A percentile compares a stretch with the other conserved stretches of the same genome.
Conservation (phyloP, 2,329 filamentous ascomycete species). For the Diplocarpon rosae region DNA sequence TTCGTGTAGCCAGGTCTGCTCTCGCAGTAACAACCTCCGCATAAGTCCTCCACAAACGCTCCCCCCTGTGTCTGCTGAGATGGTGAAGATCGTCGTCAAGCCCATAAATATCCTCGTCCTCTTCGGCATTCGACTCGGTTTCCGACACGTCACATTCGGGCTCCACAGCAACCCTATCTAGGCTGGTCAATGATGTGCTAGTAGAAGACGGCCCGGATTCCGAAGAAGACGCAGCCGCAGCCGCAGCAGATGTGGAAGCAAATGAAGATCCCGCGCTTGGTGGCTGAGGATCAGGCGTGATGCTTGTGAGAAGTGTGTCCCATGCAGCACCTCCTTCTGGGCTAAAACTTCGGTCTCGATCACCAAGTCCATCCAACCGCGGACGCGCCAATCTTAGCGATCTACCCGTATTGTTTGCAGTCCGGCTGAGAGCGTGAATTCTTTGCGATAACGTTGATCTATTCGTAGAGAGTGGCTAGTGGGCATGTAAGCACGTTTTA, state of each 20-base stretch:
- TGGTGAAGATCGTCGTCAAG: slow-evolving; percentile 10
- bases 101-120: slow-evolving; percentile 24
- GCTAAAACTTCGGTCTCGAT: slow-evolving; percentile 74
- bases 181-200: slow-evolving; percentile 23
- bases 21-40: slow-evolving; percentile 21
- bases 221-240: slow-evolving; percentile 19
- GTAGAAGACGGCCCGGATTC: slow-evolving; percentile 18
- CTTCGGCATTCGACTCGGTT: slow-evolving; percentile 19
- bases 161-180: slow-evolving; percentile 11
- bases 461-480: neutral
- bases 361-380: slow-evolving; percentile 62
- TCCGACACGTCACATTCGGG: slow-evolving; percentile 25
- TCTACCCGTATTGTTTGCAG: slow-evolving; percentile 12
- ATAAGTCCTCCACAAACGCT: slow-evolving; percentile 19
- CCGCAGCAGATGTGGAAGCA: slow-evolving; percentile 24
- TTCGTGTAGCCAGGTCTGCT: slow-evolving; percentile 27
- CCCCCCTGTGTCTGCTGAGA: slow-evolving; percentile 2
- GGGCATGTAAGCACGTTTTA: neutral
- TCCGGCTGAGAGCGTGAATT: slow-evolving; percentile 12
- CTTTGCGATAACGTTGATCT: slow-evolving; percentile 12
- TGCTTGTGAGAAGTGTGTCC: slow-evolving; percentile 70
- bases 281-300: slow-evolving; percentile 70
- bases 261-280: slow-evolving; percentile 79
- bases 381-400: slow-evolving; percentile 12
- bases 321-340: slow-evolving; percentile 55